phyloP scores from a whole-genome alignment of 2,329 filamentous ascomycete genomes.

The Dothistroma septosporum region DNA sequence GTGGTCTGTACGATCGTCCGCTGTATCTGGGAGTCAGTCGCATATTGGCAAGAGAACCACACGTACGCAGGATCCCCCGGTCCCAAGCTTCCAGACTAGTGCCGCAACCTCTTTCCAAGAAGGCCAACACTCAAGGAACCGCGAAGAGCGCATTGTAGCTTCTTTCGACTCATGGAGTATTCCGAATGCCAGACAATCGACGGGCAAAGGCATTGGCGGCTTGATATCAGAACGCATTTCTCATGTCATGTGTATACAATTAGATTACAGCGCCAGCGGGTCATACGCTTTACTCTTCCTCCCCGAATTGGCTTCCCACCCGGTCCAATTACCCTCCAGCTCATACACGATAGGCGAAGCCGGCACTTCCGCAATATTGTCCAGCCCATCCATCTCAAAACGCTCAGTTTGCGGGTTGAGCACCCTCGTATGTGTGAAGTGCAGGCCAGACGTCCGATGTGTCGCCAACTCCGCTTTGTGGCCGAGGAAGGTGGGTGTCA shows the following conservation, averaged over 20 bases:
- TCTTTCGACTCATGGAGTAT: no score
- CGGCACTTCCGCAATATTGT: constrained; percentile 5
- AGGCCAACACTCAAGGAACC: no score
- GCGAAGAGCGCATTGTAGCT: no score
- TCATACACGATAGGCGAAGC: background rate
- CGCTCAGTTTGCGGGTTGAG: constrained; percentile 3
- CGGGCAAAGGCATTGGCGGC: background rate
- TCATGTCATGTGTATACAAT: constrained; percentile 1
- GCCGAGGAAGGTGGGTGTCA: background rate
- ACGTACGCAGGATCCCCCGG: no score
- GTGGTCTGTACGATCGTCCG: no score
- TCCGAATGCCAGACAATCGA: no score
- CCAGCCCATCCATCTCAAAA: constrained; percentile 2
- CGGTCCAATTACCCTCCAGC: background rate
- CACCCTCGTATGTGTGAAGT: background rate
- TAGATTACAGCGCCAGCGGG: constrained; percentile 3
- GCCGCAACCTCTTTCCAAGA: no score
- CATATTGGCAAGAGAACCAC: no score
- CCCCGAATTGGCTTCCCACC: constrained; percentile 5
- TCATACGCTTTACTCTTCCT: constrained; percentile 4
- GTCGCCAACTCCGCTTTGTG: constrained; percentile 4
- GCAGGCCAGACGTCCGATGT: background rate
- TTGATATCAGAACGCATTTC: background rate
- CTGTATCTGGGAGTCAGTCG: no score
- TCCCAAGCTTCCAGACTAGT: no score